Base-by-base conservation (phyloP, 495 filamentous ascomycete species). In the Xylaria telfairii region DNA sequence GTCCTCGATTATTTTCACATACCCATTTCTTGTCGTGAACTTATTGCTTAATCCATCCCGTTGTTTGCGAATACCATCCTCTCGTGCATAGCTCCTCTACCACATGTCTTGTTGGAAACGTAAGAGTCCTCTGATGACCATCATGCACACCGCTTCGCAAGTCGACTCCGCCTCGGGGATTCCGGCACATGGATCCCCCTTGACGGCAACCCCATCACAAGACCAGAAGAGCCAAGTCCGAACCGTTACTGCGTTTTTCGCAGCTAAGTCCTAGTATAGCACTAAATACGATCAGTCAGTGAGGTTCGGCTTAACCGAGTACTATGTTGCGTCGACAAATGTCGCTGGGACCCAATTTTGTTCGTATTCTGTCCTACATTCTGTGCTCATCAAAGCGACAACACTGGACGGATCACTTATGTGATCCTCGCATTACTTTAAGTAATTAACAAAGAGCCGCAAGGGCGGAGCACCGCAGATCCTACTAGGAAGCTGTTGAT, bases 231-330 rank as follows among this genome's bases (percentile, higher is more conserved):
- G 61, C 61, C 61, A 39, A 64, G 41, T 46, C 41, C n/a, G 24
- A 32, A 46, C 61, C 26, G 30, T 1, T 6, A 26, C 34, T 62
- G 26, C 17, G 39, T 44, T 32, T 24, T 39, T 24, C 21, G 37
- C 37, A 24, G 34, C 34, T 26, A 0, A 24, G 17, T n/a, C 56
- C 56, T 21, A 12, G 12, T 21, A 32, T 21, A 12, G 12, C 37
- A 32, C 21, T 17, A n/a, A 62, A 41, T 34, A 42, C n/a, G 37
- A 42, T 26, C 37, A 42, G 37, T 42, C 59, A 8, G 0, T 19
- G 9, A 41, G n/a, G 59, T 13, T 42, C 59, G 59, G 61, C 61
- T 30, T 39, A 32, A 46, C 61, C 61, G 41, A 47, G 39, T 64
- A 64, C 41, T 26, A 15, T 47, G 42, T 21, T 65, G 28, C 37